phyloP scores from a whole-genome alignment of 1,284 basidiomycete species.

The Naganishia sp. region DNA sequence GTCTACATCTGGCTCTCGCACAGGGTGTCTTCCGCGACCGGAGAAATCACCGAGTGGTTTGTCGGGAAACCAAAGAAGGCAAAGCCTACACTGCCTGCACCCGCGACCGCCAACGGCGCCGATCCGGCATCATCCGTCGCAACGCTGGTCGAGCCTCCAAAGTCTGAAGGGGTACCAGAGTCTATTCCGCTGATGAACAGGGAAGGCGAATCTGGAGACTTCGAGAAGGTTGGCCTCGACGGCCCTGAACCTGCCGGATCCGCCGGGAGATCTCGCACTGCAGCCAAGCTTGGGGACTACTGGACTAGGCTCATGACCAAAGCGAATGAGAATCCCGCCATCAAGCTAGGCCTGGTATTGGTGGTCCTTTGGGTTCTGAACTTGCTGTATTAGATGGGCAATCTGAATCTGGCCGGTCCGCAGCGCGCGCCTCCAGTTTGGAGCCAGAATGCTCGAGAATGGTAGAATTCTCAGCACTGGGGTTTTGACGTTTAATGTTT shows the following conservation, averaged over 20 bases:
- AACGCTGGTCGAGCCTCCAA: slow-evolving; percentile 38
- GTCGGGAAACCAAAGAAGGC: slow-evolving; percentile 58
- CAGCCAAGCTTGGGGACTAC: slow-evolving; percentile 2
- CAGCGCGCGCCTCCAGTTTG: too few species aligned
- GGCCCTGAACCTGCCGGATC: slow-evolving; percentile 26
- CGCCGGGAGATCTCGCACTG: slow-evolving; percentile 8
- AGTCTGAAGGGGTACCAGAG: slow-evolving; percentile 46
- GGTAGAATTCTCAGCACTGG: too few species aligned
- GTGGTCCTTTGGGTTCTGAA: slow-evolving; percentile 51
- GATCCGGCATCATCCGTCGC: slow-evolving; percentile 24
- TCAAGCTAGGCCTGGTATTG: slow-evolving; percentile 50
- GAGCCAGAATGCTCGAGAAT: too few species aligned
- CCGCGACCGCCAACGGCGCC: slow-evolving; percentile 34
- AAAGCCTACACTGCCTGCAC: slow-evolving; percentile 24
- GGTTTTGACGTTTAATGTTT: too few species aligned
- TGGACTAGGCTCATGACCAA: slow-evolving; percentile 34
- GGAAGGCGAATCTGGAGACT: slow-evolving; percentile 38
- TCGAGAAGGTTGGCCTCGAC: slow-evolving; percentile 24
- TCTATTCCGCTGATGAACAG: slow-evolving; percentile 50
- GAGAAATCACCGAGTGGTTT: slow-evolving; percentile 69
- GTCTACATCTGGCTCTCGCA: slow-evolving; percentile 78
- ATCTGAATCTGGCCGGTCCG: too few species aligned
- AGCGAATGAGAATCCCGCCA: slow-evolving; percentile 43
- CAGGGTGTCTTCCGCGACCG: slow-evolving; percentile 72
- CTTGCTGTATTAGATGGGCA: slow-evolving; percentile 47